Evolutionary conservation across 108 stramenopile genomes (phyloP), one percentile per base, ranked within the genome.

Genomic region (Nitzschia putrida): DNA sequence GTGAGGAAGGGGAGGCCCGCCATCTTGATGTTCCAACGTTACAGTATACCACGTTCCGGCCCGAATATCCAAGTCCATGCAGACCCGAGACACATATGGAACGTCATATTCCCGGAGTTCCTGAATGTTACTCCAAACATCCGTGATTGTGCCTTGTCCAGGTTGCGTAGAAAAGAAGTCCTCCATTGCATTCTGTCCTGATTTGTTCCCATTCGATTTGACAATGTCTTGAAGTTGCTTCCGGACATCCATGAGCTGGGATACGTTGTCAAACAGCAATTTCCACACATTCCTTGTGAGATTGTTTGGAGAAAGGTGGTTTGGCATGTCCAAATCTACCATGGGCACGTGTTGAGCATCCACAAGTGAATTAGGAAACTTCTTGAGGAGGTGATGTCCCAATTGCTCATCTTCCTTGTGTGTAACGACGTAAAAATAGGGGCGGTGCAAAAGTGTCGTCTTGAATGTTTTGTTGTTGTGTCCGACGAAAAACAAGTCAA

Each of bases 81-180:
- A 90, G 3, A 87, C 90, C 16, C 98, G 81, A 43, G 94, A 93
- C 7, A 88, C 57, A 71, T 99, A 99, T 8, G 97, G 96, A 14
- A 99, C 98, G 73, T 99, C 98, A 72, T 98, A 97, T 74, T 99
- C 98, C 0, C 98, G 87, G 41, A 98, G 71, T 64, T 97, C 97
- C 8, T 85, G 68, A 6, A 98, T 57, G 34, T 76, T 76, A 5
- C 41, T 64, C 74, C 74, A 76, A 14, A 68, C 52, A 69, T 76
- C 68, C 4, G 53, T 14, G 20, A 56, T 43, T 38, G 55, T 12
- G 12, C 11, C 21, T 2, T 24, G 4, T 25, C 5, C 51, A n/a
- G 13, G 40, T 7, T 38, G 37, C 22, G 61, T 77, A 18, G 58
- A 50, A 40, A 69, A 57, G 12, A 11, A 21, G 44, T 43, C 18